phyloP scores from a whole-genome alignment of 179 eudicot genomes.

The Silene coronaria region DNA sequence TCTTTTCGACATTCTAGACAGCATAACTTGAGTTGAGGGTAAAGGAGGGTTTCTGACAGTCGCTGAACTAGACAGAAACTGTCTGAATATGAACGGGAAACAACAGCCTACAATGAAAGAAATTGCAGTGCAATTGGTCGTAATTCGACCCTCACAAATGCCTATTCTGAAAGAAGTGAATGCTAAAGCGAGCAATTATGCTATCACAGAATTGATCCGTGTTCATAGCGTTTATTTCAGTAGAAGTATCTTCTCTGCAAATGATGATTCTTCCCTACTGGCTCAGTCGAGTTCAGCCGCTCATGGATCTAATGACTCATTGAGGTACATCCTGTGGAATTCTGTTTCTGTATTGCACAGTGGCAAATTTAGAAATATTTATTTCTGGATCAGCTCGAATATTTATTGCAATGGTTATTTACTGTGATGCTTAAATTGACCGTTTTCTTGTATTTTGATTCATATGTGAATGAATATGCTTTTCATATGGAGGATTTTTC shows the following conservation, averaged over 20 bases:
- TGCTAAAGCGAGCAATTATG: not conserved
- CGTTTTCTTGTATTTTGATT: too few species aligned
- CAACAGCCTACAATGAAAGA: conserved; percentile 29
- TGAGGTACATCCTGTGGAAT: not conserved
- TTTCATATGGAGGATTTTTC: too few species aligned
- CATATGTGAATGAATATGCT: too few species aligned
- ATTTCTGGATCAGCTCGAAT: too few species aligned
- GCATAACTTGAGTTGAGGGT: conserved; percentile 2
- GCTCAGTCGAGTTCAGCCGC: conserved; percentile 1
- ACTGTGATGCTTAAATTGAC: too few species aligned
- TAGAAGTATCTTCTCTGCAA: not conserved
- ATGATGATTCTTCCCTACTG: not conserved
- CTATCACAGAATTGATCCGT: not conserved
- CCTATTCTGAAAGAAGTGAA: not conserved
- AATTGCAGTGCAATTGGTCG: not conserved
- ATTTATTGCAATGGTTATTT: too few species aligned
- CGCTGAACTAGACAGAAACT: conserved; percentile 27
- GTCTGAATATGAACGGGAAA: conserved; percentile 28
- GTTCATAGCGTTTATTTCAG: not conserved
- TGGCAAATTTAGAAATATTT: too few species aligned
- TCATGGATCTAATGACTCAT: not conserved
- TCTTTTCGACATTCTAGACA: conserved; percentile 22
- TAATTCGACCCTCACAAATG: conserved; percentile 6
- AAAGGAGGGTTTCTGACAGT: conserved; percentile 15
- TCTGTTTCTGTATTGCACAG: too few species aligned